Evolutionary conservation across 352 stramenopile species (phyloP).

Genomic region (Globisporangium middletonii): DNA sequence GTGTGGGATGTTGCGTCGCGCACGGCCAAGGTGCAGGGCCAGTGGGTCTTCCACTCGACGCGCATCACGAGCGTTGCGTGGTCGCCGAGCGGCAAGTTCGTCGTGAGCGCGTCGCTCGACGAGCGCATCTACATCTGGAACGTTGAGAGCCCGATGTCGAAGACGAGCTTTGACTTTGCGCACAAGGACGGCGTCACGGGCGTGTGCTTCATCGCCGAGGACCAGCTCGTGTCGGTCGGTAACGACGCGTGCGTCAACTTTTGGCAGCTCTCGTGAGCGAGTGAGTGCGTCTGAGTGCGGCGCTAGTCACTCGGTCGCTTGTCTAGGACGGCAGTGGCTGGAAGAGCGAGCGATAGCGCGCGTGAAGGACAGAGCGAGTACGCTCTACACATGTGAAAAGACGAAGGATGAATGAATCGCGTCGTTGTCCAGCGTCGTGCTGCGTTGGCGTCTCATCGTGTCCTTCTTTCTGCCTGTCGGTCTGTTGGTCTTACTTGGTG

Average conservation of each 20-base stretch:
- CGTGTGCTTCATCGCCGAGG: conserved; percentile 66
- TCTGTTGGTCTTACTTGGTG: neutral
- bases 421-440: neutral
- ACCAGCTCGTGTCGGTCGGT: conserved; percentile 69
- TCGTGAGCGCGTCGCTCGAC: conserved; percentile 92
- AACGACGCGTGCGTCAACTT: conserved; percentile 81
- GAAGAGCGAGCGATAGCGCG: neutral
- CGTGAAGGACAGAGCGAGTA: neutral
- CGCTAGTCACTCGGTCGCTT: neutral
- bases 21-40: conserved; percentile 81
- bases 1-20: conserved; percentile 84
- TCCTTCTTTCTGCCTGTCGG: neutral
- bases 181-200: conserved; percentile 80
- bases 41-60: conserved; percentile 97
- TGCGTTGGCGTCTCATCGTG: neutral
- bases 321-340: neutral
- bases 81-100: conserved; percentile 85
- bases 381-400: neutral
- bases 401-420: neutral
- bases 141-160: conserved; percentile 64
- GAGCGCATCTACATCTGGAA: conserved; percentile 97
- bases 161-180: conserved; percentile 67
- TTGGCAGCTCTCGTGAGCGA: conserved; percentile 41
- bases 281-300: neutral
- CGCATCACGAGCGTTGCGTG: conserved; percentile 92